A percentile compares a stretch with the other conserved stretches of the same genome.
Conservation (phyloP, 148 eudicot species). For the Limonium bicolor region DNA sequence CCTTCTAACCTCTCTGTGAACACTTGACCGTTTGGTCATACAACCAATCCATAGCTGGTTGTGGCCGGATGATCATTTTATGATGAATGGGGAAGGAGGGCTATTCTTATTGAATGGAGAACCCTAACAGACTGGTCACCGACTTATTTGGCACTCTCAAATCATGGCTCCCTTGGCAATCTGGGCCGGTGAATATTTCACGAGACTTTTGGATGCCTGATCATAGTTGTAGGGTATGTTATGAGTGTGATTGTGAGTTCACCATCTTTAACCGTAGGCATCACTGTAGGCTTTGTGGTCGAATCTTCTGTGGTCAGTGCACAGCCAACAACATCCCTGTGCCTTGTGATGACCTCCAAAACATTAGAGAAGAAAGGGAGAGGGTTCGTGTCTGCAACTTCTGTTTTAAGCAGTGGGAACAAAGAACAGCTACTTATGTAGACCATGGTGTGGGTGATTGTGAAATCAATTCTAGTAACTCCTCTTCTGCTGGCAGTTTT, state of each 20-base stretch:
- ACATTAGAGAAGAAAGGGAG: slow-evolving; percentile 46
- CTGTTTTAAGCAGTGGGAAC: slow-evolving; percentile 76
- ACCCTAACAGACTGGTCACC: slow-evolving; percentile 19
- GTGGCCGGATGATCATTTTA: slow-evolving; percentile 53
- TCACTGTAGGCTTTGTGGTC: slow-evolving; percentile 90
- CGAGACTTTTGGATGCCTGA: slow-evolving; percentile 99
- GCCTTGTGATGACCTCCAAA: slow-evolving; percentile 15
- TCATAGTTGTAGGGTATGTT: slow-evolving; percentile 83
- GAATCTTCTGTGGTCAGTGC: slow-evolving; percentile 87
- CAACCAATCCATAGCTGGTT: slow-evolving; percentile 20
- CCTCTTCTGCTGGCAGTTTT: slow-evolving; percentile 53
- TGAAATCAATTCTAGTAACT: slow-evolving; percentile 25
- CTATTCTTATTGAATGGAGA: slow-evolving; percentile 45
- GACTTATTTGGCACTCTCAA: slow-evolving; percentile 40
- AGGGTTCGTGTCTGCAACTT: slow-evolving; percentile 81
- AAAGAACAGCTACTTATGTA: slow-evolving; percentile 24
- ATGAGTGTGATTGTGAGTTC: slow-evolving; percentile 81
- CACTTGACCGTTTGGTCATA: slow-evolving; percentile 11
- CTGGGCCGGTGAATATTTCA: slow-evolving; percentile 54
- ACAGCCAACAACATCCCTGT: slow-evolving; percentile 73
- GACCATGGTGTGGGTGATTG: slow-evolving; percentile 27
- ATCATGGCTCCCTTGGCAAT: slow-evolving; percentile 68
- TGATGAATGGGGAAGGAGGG: slow-evolving; percentile 54
- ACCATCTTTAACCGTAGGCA: slow-evolving; percentile 80
- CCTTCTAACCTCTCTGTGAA: slow-evolving; percentile 14